phyloP scores from a whole-genome alignment of 495 filamentous ascomycete genomes.

The Aspergillus homomorphus region DNA sequence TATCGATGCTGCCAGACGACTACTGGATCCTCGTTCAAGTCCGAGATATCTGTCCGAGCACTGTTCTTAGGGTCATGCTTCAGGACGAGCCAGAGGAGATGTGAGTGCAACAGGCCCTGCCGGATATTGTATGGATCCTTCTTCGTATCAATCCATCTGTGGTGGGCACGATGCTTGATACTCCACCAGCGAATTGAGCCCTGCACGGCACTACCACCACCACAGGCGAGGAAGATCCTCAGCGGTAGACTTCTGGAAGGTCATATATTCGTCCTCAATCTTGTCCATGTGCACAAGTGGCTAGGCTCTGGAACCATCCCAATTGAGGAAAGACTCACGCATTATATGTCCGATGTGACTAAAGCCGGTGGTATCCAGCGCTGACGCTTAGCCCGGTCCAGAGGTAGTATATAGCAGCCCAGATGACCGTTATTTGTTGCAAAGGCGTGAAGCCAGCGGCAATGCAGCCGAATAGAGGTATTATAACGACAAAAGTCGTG shows the following conservation, averaged over 20 bases:
- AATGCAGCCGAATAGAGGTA: constrained; percentile 75
- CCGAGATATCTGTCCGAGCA: constrained; percentile 93
- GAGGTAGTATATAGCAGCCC: constrained; percentile 87
- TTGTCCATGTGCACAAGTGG: too few species aligned
- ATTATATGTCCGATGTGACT: constrained; percentile 87
- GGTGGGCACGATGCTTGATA: constrained; percentile 92
- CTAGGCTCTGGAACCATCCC: neutral
- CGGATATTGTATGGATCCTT: constrained; percentile 99
- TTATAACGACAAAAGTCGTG: constrained; percentile 77
- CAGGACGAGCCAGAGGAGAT: constrained; percentile 92
- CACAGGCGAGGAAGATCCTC: constrained; percentile 86
- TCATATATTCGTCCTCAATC: too few species aligned
- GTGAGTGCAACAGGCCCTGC: constrained; percentile 94
- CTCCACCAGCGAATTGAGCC: constrained; percentile 98
- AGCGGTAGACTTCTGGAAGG: constrained; percentile 74
- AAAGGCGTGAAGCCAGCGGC: constrained; percentile 80
- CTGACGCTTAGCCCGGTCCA: constrained; percentile 87
- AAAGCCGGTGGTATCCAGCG: constrained; percentile 85
- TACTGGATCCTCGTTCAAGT: constrained; percentile 91
- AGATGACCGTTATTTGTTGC: constrained; percentile 70
- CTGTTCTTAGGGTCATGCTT: constrained; percentile 92
- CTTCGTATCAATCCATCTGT: constrained; percentile 97
- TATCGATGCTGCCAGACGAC: constrained; percentile 94
- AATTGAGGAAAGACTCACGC: neutral
- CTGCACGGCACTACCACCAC: constrained; percentile 92